Conservation (phyloP, 73 alveolate genomes). For the Durusdinium trenchii region DNA sequence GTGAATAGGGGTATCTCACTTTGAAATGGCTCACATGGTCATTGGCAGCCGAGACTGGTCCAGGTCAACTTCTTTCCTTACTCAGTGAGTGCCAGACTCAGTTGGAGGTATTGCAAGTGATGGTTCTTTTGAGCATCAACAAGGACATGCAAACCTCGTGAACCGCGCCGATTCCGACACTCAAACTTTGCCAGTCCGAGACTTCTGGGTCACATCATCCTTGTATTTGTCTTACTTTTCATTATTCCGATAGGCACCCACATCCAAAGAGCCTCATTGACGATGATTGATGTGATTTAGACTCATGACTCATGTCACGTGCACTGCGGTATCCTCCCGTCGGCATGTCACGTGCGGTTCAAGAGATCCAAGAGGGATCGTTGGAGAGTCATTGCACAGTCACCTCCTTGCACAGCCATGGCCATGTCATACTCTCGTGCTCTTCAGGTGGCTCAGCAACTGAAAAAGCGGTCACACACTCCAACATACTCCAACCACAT, state of each 20-base stretch:
- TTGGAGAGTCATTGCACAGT: no score
- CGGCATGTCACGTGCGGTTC: no score
- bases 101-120: background rate
- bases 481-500: no score
- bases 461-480: no score
- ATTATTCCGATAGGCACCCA: background rate
- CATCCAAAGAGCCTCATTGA: background rate
- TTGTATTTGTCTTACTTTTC: background rate
- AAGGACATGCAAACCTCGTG: background rate
- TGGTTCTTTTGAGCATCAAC: background rate
- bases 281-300: no score
- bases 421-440: no score
- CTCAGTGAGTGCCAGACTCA: slow-evolving; percentile 39
- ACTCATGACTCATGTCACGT: no score
- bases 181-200: background rate
- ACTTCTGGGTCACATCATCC: background rate
- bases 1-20: background rate
- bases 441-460: no score
- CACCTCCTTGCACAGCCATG: no score
- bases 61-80: slow-evolving; percentile 91
- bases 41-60: background rate
- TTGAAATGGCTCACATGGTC: background rate
- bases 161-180: background rate
- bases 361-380: no score
- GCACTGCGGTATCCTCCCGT: no score